These are phyloP conservation scores for Arthrobotrys sinensis DNA, from an alignment of 2,329 filamentous ascomycete species.

Conservation along the genomic window DNA sequence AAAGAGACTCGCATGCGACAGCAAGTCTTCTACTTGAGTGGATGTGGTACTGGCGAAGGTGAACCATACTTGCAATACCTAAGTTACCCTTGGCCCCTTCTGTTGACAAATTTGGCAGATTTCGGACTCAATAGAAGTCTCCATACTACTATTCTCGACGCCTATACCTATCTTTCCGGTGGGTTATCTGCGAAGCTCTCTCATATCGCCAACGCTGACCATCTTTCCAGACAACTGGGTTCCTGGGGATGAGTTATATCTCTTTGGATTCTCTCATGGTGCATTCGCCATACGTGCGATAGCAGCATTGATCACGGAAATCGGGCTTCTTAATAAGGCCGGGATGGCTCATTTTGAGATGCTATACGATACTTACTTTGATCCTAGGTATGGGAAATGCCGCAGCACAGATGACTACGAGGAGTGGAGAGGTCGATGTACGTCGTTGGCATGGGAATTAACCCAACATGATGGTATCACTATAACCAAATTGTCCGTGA, in stretches of 20 bases:
- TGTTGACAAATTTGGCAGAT: conserved; percentile 11
- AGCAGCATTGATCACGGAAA: conserved; percentile 71
- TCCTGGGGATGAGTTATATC: conserved; percentile 73
- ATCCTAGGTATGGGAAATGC: conserved; percentile 47
- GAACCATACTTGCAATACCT: background rate
- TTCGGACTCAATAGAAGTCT: conserved; percentile 52
- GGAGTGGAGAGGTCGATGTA: conserved; percentile 27
- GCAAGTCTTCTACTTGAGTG: conserved; percentile 48
- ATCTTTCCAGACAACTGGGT: conserved; percentile 71
- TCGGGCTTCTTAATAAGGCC: conserved; percentile 72
- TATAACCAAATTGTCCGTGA: conserved; percentile 34
- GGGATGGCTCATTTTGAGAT: conserved; percentile 73
- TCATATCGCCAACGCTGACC: background rate
- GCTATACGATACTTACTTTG: conserved; percentile 71
- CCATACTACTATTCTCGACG: conserved; percentile 42
- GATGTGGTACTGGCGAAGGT: conserved; percentile 44
- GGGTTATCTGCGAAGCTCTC: background rate
- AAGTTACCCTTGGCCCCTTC: background rate
- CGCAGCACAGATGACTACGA: conserved; percentile 42
- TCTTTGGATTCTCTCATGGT: conserved; percentile 74
- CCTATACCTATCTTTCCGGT: conserved; percentile 54
- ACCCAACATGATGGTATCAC: conserved; percentile 2
- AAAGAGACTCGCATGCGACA: conserved; percentile 38
- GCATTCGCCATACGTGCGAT: conserved; percentile 74
- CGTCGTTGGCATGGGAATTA: conserved; percentile 11